phyloP scores from a whole-genome alignment of 371 early-diverging fungal species.

The Conidiobolus incongruus region DNA sequence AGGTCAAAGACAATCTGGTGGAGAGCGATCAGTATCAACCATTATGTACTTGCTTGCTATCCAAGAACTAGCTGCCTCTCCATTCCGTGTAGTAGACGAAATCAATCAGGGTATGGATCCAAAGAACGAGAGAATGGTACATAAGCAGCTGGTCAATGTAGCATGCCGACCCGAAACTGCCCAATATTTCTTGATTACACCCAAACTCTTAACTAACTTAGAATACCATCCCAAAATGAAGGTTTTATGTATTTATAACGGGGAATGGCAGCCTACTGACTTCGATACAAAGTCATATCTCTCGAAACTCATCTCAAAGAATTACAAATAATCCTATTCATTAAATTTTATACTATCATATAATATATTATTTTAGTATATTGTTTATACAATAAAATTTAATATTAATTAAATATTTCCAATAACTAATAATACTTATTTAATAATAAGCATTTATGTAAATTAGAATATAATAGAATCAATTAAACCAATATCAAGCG shows the following conservation, averaged over 20 bases:
- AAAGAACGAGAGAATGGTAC: constrained; percentile 90
- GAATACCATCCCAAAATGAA: constrained; percentile 82
- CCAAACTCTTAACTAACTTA: constrained; percentile 93
- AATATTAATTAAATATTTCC: too few relatives aligned
- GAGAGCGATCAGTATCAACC: constrained; percentile 77
- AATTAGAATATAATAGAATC: too few relatives aligned
- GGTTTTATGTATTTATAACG: constrained; percentile 83
- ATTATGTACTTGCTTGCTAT: constrained; percentile 94
- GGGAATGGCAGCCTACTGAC: constrained; percentile 57
- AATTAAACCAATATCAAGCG: too few relatives aligned
- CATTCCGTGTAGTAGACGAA: constrained; percentile 99
- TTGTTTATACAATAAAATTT: too few relatives aligned
- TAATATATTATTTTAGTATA: too few relatives aligned
- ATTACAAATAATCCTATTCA: too few relatives aligned
- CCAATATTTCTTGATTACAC: constrained; percentile 97
- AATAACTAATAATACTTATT: too few relatives aligned
- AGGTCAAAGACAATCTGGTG: constrained; percentile 93
- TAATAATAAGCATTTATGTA: too few relatives aligned
- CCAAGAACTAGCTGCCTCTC: constrained; percentile 64
- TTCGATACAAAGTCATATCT: constrained; percentile 1
- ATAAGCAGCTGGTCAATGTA: constrained; percentile 70
- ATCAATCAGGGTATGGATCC: constrained; percentile 99
- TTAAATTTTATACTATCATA: too few relatives aligned
- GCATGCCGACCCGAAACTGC: constrained; percentile 36
- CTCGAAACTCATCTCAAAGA: too few relatives aligned